Evolutionary conservation across 495 filamentous ascomycete species (phyloP), one percentile per base, ranked within the genome.

Genomic region (Penicillium roqueforti): DNA sequence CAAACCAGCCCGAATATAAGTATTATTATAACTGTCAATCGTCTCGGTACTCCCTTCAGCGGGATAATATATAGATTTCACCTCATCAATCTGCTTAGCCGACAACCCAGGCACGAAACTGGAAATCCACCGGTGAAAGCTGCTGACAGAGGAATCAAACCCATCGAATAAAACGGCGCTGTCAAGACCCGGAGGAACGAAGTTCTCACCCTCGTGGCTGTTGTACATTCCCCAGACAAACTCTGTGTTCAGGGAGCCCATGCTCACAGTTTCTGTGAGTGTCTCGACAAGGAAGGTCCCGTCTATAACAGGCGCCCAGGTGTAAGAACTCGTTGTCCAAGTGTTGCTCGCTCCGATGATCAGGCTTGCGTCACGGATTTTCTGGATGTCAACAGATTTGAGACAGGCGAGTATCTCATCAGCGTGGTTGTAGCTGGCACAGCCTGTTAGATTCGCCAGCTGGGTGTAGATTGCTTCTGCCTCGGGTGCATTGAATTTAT

Each of bases 231-330:
- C 72, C 52, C 76, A 79, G 7, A 75, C 70, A 36, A 63, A 61
- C 6, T 80, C 75, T 6, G 72, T 72, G 42, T 80, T 74, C 29
- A 83, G 68, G 4, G 61, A 43, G 28, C 66, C 65, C 6, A 61
- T 66, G 2, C 44, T 51, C 0, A 75, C 66, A 3, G 79, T 76
- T 6, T 73, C 51, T 6, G 73, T 74, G 5, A 85, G 69, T 1
- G 71, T 60, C 54, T 74, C 58, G 3, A 47, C 63, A 19, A 86
- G 64, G 53, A 83, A 84, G 3, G 53, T 61, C n/a, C 68, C 76
- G 52, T 84, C 80, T 53, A 83, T 77, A 29, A 85, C 82, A 3
- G 83, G 81, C 0, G 76, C 80, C 81, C 79, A 84, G 1, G 76
- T 81, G 57, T 79, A 84, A 0, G 74, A 77, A 52, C 58, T 68